Evolutionary conservation across 1,284 basidiomycete species (phyloP).

Genomic region (Trichosporon ovoides): DNA sequence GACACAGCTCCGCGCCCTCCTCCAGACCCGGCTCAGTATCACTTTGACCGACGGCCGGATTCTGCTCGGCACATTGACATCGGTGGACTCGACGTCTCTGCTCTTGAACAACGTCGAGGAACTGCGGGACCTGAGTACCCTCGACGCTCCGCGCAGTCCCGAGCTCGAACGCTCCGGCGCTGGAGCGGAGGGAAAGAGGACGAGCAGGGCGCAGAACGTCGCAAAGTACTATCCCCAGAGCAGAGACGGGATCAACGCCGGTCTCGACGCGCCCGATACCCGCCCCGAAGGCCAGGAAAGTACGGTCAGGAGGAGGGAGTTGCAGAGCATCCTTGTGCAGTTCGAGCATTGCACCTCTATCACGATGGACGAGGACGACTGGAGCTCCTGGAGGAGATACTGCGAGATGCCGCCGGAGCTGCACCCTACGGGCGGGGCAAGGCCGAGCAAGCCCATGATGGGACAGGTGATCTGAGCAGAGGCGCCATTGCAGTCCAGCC

Average conservation of each 20-base stretch:
- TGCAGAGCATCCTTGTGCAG: slow-evolving; percentile 15
- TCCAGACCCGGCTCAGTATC: slow-evolving; percentile 13
- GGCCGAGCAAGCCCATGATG: neutral
- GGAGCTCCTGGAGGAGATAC: neutral
- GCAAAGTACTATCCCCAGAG: slow-evolving; percentile 16
- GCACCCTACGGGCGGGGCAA: neutral
- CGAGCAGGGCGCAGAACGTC: slow-evolving; percentile 6
- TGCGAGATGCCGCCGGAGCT: neutral
- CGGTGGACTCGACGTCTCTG: slow-evolving; percentile 11
- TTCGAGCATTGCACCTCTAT: slow-evolving; percentile 2
- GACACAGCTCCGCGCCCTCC: slow-evolving; percentile 15
- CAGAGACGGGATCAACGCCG: slow-evolving; percentile 1
- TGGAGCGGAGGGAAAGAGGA: too few relatives aligned
- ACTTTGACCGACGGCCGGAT: slow-evolving; percentile 14
- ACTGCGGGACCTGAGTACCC: slow-evolving; percentile 5
- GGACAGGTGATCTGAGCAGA: neutral
- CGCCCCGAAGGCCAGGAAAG: too few relatives aligned
- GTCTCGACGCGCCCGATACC: neutral
- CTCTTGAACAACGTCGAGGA: slow-evolving; percentile 14
- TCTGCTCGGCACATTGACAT: slow-evolving; percentile 11
- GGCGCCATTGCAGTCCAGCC: too few relatives aligned
- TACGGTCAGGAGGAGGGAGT: slow-evolving; percentile 7
- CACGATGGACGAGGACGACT: slow-evolving; percentile 1
- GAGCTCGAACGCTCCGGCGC: too few relatives aligned
- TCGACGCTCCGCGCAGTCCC: neutral